phyloP scores from a whole-genome alignment of 257 asterid genomes.

The Fraxinus americana region DNA sequence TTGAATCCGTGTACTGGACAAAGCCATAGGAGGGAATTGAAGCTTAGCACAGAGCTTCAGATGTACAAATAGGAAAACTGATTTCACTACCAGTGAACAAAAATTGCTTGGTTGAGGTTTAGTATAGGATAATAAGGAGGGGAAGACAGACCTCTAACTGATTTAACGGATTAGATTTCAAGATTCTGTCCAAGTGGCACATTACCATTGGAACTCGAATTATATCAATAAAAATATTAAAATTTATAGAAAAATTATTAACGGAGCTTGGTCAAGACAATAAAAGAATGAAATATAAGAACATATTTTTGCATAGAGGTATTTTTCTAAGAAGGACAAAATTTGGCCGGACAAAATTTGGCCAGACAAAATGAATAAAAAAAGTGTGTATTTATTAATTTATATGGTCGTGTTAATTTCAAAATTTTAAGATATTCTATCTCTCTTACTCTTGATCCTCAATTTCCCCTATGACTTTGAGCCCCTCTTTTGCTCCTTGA shows the following conservation, averaged over 20 bases:
- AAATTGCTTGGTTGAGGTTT: slow-evolving; percentile 49
- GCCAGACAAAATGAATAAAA: no score
- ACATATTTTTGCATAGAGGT: no score
- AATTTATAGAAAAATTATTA: background rate
- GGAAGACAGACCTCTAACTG: slow-evolving; percentile 47
- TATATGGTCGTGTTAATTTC: no score
- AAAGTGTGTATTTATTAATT: no score
- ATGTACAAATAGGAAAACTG: background rate
- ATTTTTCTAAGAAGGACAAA: no score
- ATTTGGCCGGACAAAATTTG: no score
- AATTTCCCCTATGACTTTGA: no score
- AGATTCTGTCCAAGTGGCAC: slow-evolving; percentile 32
- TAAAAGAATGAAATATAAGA: no score
- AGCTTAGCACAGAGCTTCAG: slow-evolving; percentile 2
- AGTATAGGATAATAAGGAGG: slow-evolving; percentile 45
- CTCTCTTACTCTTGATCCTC: no score
- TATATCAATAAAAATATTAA: background rate
- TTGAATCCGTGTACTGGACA: slow-evolving; percentile 64
- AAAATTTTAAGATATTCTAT: no score
- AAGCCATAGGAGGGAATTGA: slow-evolving; percentile 48
- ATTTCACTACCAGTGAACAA: background rate
- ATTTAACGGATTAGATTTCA: slow-evolving; percentile 62
- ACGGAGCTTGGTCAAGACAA: background rate
- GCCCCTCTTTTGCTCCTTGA: no score
- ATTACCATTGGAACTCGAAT: background rate